Conservation (phyloP, 306 rosid species). For the Elaeagnus macrophylla region DNA sequence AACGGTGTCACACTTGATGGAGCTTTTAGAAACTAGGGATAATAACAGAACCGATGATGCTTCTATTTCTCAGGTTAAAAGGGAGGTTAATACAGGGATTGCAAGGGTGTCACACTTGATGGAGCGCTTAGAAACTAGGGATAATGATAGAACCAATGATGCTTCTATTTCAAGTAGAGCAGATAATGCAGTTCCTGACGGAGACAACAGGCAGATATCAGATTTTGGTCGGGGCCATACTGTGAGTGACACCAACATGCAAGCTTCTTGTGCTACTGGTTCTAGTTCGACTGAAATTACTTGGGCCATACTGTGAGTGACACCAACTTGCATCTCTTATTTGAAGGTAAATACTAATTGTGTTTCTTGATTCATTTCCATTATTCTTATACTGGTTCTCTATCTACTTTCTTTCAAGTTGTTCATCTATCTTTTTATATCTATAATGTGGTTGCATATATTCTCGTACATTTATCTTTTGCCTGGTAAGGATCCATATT, state of each 20-base stretch:
- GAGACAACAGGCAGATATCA: slow-evolving; percentile 32
- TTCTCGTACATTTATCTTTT: too few species aligned
- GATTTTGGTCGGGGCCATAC: slow-evolving; percentile 34
- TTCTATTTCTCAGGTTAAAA: too few species aligned
- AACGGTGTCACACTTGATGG: slow-evolving; percentile 85
- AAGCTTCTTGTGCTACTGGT: slow-evolving; percentile 50
- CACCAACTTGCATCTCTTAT: slow-evolving; percentile 31
- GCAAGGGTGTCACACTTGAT: slow-evolving; percentile 85
- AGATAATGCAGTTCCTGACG: slow-evolving; percentile 35
- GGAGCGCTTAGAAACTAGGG: slow-evolving; percentile 90
- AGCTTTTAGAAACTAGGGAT: slow-evolving; percentile 77
- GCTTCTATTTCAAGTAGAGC: slow-evolving; percentile 37
- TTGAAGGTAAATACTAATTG: slow-evolving; percentile 33
- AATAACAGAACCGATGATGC: slow-evolving; percentile 29
- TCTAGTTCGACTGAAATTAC: slow-evolving; percentile 62
- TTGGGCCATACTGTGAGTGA: slow-evolving; percentile 22
- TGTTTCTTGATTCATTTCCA: slow-evolving; percentile 10
- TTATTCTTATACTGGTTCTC: too few species aligned
- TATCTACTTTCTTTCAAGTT: too few species aligned
- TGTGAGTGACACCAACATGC: slow-evolving; percentile 33
- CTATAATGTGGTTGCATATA: too few species aligned
- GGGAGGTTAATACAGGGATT: too few species aligned
- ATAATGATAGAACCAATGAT: slow-evolving; percentile 26
- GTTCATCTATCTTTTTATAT: too few species aligned
- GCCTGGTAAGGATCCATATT: too few species aligned